A percentile compares a stretch with the other conserved stretches of the same genome.
phyloP scores from a whole-genome alignment of 305 asterid species.

The Fraxinus floribunda region DNA sequence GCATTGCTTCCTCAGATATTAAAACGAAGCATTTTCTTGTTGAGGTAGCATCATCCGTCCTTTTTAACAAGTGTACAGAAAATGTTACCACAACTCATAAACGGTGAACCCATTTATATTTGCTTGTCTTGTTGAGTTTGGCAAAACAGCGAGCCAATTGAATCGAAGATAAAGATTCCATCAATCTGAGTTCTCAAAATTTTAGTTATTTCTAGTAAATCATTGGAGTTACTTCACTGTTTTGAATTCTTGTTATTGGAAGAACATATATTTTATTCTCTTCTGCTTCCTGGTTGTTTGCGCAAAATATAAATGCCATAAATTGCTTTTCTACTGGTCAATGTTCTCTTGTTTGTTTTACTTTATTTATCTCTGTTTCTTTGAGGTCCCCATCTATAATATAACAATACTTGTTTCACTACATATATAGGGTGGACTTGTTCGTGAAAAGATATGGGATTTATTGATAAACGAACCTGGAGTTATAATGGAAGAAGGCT shows the following conservation, averaged over 20 bases:
- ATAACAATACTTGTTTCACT: background rate
- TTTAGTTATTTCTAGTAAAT: background rate
- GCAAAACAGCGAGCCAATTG: background rate
- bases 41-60: background rate
- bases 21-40: background rate
- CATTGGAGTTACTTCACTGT: background rate
- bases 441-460: slow-evolving; percentile 90
- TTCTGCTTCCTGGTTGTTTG: background rate
- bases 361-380: background rate
- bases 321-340: background rate
- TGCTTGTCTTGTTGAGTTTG: background rate
- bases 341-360: background rate
- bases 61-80: background rate
- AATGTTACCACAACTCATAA: background rate
- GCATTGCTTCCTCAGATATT: background rate
- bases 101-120: background rate
- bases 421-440: slow-evolving; percentile 66
- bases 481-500: slow-evolving; percentile 86
- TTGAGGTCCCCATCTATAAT: background rate
- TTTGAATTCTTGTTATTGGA: background rate
- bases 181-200: background rate
- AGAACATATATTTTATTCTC: background rate
- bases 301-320: background rate
- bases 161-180: background rate
- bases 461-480: slow-evolving; percentile 58